Percentiles rank a stretch among this genome's conserved stretches.
Conservation (phyloP, 176 grass and related monocot species). For the Avena sativa region DNA sequence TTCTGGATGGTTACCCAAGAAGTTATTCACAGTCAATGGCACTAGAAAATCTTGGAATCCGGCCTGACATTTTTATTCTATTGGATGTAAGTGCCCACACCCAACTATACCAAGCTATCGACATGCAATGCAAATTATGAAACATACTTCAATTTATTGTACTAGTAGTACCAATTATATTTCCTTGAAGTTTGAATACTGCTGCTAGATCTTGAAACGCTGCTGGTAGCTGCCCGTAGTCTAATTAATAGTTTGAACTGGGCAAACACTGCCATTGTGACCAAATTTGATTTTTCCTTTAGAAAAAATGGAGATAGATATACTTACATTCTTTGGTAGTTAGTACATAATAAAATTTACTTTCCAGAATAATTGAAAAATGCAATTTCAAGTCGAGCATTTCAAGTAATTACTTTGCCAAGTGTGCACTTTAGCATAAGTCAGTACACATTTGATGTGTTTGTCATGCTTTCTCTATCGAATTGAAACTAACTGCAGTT, state of each 20-base stretch:
- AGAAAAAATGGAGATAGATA: neutral
- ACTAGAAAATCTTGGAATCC: constrained; percentile 78
- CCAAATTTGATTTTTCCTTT: neutral
- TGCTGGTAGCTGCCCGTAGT: neutral
- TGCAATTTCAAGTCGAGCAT: neutral
- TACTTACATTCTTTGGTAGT: neutral
- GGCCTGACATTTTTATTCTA: constrained; percentile 84
- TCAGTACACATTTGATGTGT: neutral
- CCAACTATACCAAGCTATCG: neutral
- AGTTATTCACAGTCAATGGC: constrained; percentile 91
- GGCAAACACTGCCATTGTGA: neutral
- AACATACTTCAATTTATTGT: constrained; percentile 7
- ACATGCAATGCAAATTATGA: neutral
- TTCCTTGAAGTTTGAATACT: constrained; percentile 1
- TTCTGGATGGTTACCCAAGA: constrained; percentile 96
- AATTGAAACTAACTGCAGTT: constrained; percentile 16
- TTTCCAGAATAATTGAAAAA: neutral
- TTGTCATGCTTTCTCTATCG: neutral
- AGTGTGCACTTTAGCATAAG: neutral
- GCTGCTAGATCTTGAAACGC: neutral
- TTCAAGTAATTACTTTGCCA: neutral
- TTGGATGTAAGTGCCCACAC: constrained; percentile 72
- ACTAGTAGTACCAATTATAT: neutral
- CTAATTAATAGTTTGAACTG: constrained; percentile 8
- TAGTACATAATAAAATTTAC: constrained; percentile 2